phyloP scores from a whole-genome alignment of 2,329 filamentous ascomycete genomes.

The Aspergillus sp. region DNA sequence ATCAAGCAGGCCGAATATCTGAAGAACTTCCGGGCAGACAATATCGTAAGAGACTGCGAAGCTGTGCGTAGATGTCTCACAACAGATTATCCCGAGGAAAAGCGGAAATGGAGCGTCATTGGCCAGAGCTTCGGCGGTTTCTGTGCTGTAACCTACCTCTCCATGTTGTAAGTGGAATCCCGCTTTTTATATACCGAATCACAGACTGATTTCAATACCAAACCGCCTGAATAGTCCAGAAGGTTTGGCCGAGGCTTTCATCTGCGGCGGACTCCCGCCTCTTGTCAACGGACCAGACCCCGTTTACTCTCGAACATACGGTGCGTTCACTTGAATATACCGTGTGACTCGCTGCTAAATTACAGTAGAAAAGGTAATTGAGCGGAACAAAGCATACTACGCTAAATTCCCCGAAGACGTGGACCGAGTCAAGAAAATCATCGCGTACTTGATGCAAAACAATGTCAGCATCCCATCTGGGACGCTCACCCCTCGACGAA shows the following conservation, averaged over 20 bases:
- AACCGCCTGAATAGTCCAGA: conserved; percentile 53
- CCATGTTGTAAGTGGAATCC: conserved; percentile 55
- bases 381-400: conserved; percentile 79
- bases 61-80: conserved; percentile 77
- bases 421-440: conserved; percentile 64
- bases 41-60: conserved; percentile 85
- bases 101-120: conserved; percentile 79
- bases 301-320: conserved; percentile 72
- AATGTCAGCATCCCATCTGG: conserved; percentile 69
- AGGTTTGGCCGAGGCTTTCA: conserved; percentile 77
- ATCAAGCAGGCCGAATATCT: conserved; percentile 76
- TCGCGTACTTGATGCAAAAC: conserved; percentile 62
- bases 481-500: conserved; percentile 67
- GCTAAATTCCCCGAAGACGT: conserved; percentile 81
- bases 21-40: conserved; percentile 83
- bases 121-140: conserved; percentile 95
- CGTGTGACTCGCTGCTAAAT: conserved; percentile 13
- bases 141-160: conserved; percentile 79
- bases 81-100: conserved; percentile 64
- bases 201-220: neutral
- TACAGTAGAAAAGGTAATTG: conserved; percentile 56
- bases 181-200: neutral
- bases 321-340: conserved; percentile 24
- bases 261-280: conserved; percentile 80
- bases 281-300: conserved; percentile 69